Conservation (phyloP, 768 basidiomycete genomes). For the Termitomyces sp. region DNA sequence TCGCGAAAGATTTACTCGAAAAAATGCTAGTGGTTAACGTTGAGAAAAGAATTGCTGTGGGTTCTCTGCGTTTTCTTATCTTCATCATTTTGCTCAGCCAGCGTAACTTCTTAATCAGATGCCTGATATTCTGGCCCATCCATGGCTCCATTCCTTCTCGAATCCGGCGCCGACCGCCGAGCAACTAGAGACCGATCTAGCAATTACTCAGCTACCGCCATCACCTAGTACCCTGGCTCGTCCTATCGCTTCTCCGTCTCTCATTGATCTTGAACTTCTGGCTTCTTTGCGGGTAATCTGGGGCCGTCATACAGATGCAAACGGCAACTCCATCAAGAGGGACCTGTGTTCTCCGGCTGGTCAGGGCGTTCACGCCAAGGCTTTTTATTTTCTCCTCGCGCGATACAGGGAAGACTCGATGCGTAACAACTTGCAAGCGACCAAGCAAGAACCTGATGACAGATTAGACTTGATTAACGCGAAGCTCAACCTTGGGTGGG, state of each 20-base stretch:
- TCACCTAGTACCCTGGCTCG: constrained; percentile 65
- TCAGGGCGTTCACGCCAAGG: constrained; percentile 74
- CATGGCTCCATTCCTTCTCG: constrained; percentile 57
- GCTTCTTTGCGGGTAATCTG: constrained; percentile 80
- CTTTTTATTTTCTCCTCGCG: constrained; percentile 82
- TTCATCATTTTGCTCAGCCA: background rate
- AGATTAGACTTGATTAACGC: constrained; percentile 22
- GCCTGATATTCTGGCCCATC: constrained; percentile 79
- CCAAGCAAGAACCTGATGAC: constrained; percentile 29
- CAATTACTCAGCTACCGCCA: constrained; percentile 46
- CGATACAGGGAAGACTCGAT: constrained; percentile 64
- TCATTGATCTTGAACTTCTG: constrained; percentile 77
- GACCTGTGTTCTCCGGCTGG: constrained; percentile 72
- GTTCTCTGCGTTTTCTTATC: constrained; percentile 25
- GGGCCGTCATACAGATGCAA: constrained; percentile 65
- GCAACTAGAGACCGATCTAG: constrained; percentile 13
- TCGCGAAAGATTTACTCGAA: constrained; percentile 78
- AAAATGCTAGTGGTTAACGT: constrained; percentile 91
- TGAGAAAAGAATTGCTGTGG: constrained; percentile 72
- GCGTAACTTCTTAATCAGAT: constrained; percentile 48
- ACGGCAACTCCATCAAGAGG: constrained; percentile 49
- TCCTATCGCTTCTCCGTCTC: constrained; percentile 62
- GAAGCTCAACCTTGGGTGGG: constrained; percentile 37
- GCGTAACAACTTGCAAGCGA: constrained; percentile 44
- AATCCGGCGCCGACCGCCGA: constrained; percentile 20